Evolutionary conservation across 176 grass and related monocot genomes (phyloP), one percentile per base, ranked within the genome.

Genomic region (Saccharum officinarum): DNA sequence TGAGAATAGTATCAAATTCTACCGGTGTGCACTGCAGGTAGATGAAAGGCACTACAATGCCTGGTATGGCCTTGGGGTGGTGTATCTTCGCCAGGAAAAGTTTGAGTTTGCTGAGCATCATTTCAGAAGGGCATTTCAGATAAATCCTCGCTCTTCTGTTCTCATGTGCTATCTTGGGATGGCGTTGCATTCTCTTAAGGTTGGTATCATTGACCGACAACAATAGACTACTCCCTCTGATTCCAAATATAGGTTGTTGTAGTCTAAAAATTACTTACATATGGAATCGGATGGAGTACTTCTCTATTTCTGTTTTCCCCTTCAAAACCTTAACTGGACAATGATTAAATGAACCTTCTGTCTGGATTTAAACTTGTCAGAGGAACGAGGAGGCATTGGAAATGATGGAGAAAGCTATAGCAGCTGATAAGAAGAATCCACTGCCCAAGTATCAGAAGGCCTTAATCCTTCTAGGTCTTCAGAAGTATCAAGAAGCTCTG

Each of bases 101-200:
- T 94, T 99, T 64, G 91, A 99, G 67, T 99, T 99, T 86, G 93
- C 97, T 15, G 97, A 99, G 88, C 97, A 99, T 93, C 97, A 99
- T 89, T 94, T 98, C 84, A 92, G 86, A 89, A 94, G 82, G 87
- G 97, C 97, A 62, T 96, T 91, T 84, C 86, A 83, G 77, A 99
- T 96, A 90, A 99, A 99, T 79, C 82, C 92, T 64, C 76, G 89
- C 20, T 99, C 93, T 44, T 99, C 97, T 79, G 97, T 99, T 88
- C 93, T 99, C 79, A 88, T 99, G 93, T 99, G 97, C 83, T 96
- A 99, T 83, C 90, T 96, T 59, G 97, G 97, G 81, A 96, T 99
- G 93, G 78, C 92, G 46, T 78, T 96, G 72, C 93, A 99, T 81
- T 75, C 93, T 71, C 71, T 99, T 36, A 95, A 96, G 97, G 97